Base-by-base conservation (phyloP, 306 rosid species). In the Hippophae rhamnoides region DNA sequence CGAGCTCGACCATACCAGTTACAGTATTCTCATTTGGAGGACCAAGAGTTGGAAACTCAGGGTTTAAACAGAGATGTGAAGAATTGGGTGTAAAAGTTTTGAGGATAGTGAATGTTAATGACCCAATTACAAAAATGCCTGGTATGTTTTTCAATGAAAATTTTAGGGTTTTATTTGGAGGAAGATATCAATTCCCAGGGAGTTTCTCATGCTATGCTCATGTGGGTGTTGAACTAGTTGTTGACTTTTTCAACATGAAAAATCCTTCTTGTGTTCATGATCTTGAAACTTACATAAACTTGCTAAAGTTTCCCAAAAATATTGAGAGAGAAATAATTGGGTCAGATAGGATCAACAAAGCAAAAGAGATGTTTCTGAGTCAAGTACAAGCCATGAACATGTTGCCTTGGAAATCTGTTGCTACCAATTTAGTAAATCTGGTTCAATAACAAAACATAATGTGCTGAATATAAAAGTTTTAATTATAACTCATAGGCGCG, bases 181-280 rank as follows among this genome's bases (percentile, higher is more conserved):
- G 78, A 8, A 69, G 52, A 5, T 79, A 71, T 54, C 71, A 72
- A 66, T 76, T 82, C 3, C 95, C 89, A 0, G 76, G 84, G 87
- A 84, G 87, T 44, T 81, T 82, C 62, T 85, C 94, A 0, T 87
- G 94, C 50, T 90, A 90, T 56, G 85, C 90, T 6, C 98, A 90
- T 50, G 98, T 90, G 8, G 98, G 98, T 3, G 96, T 85, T 14
- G 98, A 90, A 49, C 67, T 90, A 27, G 48, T 73, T 41, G 81
- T 90, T 13, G 89, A 87, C 65, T 90, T 83, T 76, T 90, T 87
- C 72, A 83, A 82, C 66, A 69, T 90, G 44, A 87, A 85, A 60
- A 87, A 90, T 78, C 98, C 89, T 70, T 76, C 95, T 0, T 90
- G 92, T 55, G 98, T 87, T 76, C 98, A 90, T 73, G 98, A 90